Base-by-base conservation (phyloP, 2,329 filamentous ascomycete species). In the Paecilomyces niveus region DNA sequence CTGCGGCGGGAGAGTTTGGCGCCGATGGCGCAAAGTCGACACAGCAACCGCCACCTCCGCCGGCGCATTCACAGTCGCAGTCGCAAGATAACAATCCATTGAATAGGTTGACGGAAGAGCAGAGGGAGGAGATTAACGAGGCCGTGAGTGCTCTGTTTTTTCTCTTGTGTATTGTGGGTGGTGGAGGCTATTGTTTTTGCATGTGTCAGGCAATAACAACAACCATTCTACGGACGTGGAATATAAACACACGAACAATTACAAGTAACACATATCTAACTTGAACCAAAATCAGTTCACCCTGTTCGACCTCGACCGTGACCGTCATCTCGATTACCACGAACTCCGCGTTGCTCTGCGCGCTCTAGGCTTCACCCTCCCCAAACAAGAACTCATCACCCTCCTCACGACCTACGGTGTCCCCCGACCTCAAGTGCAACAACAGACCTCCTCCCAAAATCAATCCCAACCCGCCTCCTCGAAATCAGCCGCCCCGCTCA, bases 301-400 rank as follows among this genome's bases (percentile, higher is more conserved):
- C 62, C 86, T 97, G 64, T 97, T 99, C 81, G 94, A 97, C 74
- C 89, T 96, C 70, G 93, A 97, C 81, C 93, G 95, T 74, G 92
- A 97, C 78, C 85, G 87, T 53, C 87, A 89, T 75, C 90, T 99
- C 71, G 93, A 97, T 79, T 97, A 96, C 80, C 94, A 97, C 78
- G 94, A 99, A 78, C 90, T 97, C 73, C 93, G 94, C 76, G 94
- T 97, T 77, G 92, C 93, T 61, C 87, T 97, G 68, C 94, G 95
- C 73, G 94, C 94, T 3, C 86, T 99, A 1, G 94, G 94, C 63
- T 97, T 97, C 79, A 91, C 95, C 68, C 81, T 96, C 54, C 84
- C 90, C 59, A 96, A 96, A 74, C 81, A 86, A 62, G 91, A 96
- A 67, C 91, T 96, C 61, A 87, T 93, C 68, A 80, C 83, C 53